These are phyloP conservation scores for Boletus fagicola DNA, from an alignment of 768 basidiomycete species.

Conservation along the genomic window DNA sequence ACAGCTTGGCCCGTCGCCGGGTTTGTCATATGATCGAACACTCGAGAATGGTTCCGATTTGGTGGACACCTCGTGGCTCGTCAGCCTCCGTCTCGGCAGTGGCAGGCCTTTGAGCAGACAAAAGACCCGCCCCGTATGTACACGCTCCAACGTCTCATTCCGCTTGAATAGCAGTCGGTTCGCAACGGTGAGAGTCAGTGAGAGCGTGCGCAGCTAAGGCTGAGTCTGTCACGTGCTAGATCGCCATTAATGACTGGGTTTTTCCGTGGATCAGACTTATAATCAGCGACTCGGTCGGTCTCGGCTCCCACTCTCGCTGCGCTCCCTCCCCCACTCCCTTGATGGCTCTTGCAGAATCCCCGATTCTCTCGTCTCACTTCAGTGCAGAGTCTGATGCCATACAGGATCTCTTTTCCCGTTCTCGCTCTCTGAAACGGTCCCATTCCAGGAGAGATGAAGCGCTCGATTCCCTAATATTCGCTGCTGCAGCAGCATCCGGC, in stretches of 20 bases:
- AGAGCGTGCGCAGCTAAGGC: background rate
- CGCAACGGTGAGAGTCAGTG: background rate
- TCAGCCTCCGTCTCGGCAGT: background rate
- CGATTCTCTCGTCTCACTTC: constrained; percentile 27
- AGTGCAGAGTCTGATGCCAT: constrained; percentile 50
- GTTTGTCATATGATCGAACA: background rate
- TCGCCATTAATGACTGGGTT: no score
- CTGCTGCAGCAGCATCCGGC: constrained; percentile 70
- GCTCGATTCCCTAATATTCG: constrained; percentile 77
- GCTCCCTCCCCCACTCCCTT: background rate
- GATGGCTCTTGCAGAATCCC: constrained; percentile 34
- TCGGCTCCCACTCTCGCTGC: background rate
- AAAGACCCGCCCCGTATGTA: background rate
- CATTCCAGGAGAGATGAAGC: constrained; percentile 63
- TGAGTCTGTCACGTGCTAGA: constrained; percentile 6
- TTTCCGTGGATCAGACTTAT: constrained; percentile 4
- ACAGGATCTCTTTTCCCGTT: constrained; percentile 63
- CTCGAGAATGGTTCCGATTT: background rate
- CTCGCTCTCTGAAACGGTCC: constrained; percentile 40
- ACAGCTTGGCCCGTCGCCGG: background rate
- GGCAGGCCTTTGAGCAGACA: no score
- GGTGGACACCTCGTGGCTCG: background rate
- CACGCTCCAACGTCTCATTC: background rate
- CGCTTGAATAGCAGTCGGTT: background rate
- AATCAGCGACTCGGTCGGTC: constrained; percentile 1